Evolutionary conservation across 2,329 filamentous ascomycete species (phyloP), one percentile per base, ranked within the genome.

Genomic region (Microsporum audouinii): DNA sequence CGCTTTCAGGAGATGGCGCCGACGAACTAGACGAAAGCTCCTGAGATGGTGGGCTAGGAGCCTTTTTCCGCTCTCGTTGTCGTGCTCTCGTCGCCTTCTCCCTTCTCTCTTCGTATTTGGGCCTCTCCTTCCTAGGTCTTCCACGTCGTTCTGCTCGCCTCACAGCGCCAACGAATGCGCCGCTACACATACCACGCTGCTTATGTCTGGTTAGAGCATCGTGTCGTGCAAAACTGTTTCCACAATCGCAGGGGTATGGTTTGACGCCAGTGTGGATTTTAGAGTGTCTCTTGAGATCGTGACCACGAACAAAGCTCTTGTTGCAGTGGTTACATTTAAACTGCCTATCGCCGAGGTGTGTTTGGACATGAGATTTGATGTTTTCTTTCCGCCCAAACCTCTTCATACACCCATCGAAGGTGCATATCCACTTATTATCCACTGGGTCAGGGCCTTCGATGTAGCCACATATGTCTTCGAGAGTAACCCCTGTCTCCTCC

Each of bases 241-340:
- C 91, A 71, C 94, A 99, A 65, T 90, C 86, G 76, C 94, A 99
- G 53, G 89, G 88, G 72, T 96, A 96, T 3, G 92, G 91, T 78
- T 96, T 96, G 76, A 95, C 87, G 57, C 91, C 91, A 0, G 89
- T 95, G 76, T 99, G 94, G 62, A 97, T 99, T 77, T 97, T 96
- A 67, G 91, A 88, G 72, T 99, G 94, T 63, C 94, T 86, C 79
- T 97, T 99, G 63, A 97, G 84, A 73, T 99, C 94, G 72, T 99
- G 94, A 69, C 96, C 91, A 41, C 94, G 87, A 47, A 97, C 94
- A 72, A 99, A 99, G 76, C 91, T 92, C 77, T 97, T 97, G 59
- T 88, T 82, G 78, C 94, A 99, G 60, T 88, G 87, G 53, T 92
- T 91, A 76, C 94, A 99, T 73, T 89, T 87, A 77, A 90, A 99